Evolutionary conservation across 805 yeast species (phyloP), one percentile per base, ranked within the genome.

Genomic region (Lipomyces starkeyi): DNA sequence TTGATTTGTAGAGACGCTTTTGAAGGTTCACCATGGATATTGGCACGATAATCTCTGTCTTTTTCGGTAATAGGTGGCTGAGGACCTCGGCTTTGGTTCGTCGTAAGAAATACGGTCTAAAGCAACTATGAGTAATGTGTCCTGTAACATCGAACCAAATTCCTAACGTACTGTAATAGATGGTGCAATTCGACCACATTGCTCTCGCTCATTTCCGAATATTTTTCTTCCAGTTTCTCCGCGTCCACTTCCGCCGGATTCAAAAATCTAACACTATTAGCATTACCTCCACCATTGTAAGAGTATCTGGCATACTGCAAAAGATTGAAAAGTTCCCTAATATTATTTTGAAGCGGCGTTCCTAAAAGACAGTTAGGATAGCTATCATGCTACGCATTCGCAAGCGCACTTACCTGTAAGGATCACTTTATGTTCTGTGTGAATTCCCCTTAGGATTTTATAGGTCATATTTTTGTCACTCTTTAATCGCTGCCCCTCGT

Each of bases 401-500:
- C 34, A 17, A 11, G 7, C 7, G 32, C 8, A 11, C 61, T 32
- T 58, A 27, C 98, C 98, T 0, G 98, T 94, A n/a, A 94, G 80
- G 27, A 94, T 80, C 91, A 83, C 71, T 87, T 87, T 64, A 83
- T 84, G 64, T 91, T 87, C 70, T 92, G 81, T 72, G 86, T 81
- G 76, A 95, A 90, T 73, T 91, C 86, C 69, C 87, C 83, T 76
- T 27, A 71, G 52, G 3, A 22, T 20, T 17, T 37, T 49, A 35
- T 62, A 57, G 9, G 59, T 56, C 25, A 32, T 54, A 29, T 62
- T 71, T 53, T 67, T 64, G 55, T 71, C 73, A 49, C 93, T 94
- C 76, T 94, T 94, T 73, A 94, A 81, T 55, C 98, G 81, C 78
- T 94, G 98, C 3, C 98, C 98, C 78, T 94, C 98, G 78, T 94